A percentile compares a stretch with the other conserved stretches of the same genome.
phyloP scores from a whole-genome alignment of 164 flowering plant species.

The Magnolia officinalis region DNA sequence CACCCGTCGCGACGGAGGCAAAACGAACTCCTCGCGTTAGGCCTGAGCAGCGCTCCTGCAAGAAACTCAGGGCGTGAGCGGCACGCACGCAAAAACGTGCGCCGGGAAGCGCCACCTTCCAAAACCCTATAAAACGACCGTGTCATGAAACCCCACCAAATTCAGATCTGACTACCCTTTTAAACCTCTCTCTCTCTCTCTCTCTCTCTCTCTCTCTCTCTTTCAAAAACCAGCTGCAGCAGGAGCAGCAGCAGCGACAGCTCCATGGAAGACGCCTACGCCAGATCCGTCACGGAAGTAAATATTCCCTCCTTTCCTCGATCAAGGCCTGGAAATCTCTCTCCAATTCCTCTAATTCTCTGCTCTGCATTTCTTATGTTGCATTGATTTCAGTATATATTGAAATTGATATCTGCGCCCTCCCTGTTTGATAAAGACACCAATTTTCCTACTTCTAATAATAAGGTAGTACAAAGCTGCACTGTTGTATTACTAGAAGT shows the following conservation, averaged over 20 bases:
- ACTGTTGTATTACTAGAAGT: background rate
- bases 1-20: no score
- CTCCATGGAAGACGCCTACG: constrained; percentile 79
- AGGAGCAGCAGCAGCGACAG: background rate
- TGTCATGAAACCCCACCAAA: background rate
- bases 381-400: background rate
- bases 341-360: background rate
- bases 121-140: no score
- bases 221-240: background rate
- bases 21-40: no score
- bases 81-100: no score
- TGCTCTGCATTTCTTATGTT: background rate
- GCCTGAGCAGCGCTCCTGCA: no score
- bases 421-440: background rate
- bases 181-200: no score
- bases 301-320: background rate
- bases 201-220: background rate
- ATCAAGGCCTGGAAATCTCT: background rate
- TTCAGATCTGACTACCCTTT: background rate
- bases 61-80: no score
- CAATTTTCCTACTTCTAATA: background rate
- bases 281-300: constrained; percentile 84
- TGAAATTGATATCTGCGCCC: background rate
- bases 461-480: background rate
- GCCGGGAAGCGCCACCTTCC: no score